Evolutionary conservation across 208 protist genomes (phyloP).

Genomic region (Zelonia costaricensis): DNA sequence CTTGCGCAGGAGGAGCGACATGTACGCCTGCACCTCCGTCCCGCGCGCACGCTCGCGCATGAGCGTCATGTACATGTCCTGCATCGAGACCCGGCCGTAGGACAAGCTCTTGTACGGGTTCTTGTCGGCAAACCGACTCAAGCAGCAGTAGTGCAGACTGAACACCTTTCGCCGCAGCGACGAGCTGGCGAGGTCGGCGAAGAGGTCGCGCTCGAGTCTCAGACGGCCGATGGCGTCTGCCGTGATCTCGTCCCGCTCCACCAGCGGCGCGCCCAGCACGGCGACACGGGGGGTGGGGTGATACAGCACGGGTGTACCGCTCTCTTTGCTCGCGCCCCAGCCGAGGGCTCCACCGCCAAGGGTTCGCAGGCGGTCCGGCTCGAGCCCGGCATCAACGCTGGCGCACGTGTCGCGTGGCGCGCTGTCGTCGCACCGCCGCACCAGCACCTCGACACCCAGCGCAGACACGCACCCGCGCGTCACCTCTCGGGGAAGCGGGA

Average conservation of each 20-base stretch:
- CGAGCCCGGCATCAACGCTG: conserved; percentile 5
- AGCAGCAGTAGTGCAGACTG: conserved; percentile 20
- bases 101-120: conserved; percentile 40
- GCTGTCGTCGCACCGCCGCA: background rate
- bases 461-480: conserved; percentile 7
- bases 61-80: conserved; percentile 24
- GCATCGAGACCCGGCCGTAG: conserved; percentile 36
- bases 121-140: conserved; percentile 10
- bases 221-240: conserved; percentile 15
- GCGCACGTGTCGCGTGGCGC: background rate
- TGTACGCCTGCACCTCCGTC: conserved; percentile 28
- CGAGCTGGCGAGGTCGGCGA: conserved; percentile 7
- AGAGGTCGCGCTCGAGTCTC: conserved; percentile 8
- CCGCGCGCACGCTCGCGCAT: conserved; percentile 7
- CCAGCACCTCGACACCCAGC: conserved; percentile 2
- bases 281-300: conserved; percentile 38
- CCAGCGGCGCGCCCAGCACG: conserved; percentile 44
- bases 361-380: conserved; percentile 1
- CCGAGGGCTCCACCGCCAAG: background rate
- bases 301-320: conserved; percentile 27
- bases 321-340: conserved; percentile 2
- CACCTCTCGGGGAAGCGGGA: conserved; percentile 14
- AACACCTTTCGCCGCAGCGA: conserved; percentile 4
- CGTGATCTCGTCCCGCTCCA: conserved; percentile 36
- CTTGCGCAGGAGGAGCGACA: conserved; percentile 44